Conservation (phyloP, 129 eudicot species). For the Flaveria trinervia region DNA sequence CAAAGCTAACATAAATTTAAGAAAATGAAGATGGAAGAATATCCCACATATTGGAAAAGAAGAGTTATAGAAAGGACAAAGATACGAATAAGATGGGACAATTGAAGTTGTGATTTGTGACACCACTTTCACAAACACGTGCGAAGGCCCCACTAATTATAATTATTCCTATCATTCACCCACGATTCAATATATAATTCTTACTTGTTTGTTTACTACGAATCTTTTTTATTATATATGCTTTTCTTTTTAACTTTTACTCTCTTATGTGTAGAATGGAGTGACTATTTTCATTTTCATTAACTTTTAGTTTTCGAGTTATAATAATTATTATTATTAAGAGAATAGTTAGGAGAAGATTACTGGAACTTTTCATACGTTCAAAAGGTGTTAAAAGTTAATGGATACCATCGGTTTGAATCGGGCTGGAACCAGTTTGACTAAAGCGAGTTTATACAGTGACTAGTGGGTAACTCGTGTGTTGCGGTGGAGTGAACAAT, state of each 20-base stretch:
- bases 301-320: too few species aligned
- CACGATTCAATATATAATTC: neutral
- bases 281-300: too few species aligned
- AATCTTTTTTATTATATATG: neutral
- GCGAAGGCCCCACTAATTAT: neutral
- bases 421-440: too few species aligned
- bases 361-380: too few species aligned
- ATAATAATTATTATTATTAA: too few species aligned
- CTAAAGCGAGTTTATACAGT: too few species aligned
- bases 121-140: slow-evolving; percentile 21
- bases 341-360: too few species aligned
- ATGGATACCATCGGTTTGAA: too few species aligned
- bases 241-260: neutral
- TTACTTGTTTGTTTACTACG: slow-evolving; percentile 2
- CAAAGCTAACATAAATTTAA: neutral
- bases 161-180: slow-evolving; percentile 2
- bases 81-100: neutral
- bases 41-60: neutral
- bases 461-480: too few species aligned
- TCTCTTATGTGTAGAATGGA: neutral
- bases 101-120: slow-evolving; percentile 15
- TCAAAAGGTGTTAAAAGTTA: too few species aligned
- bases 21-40: neutral
- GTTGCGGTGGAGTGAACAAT: too few species aligned
- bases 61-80: neutral